Conservation (phyloP, 768 basidiomycete species). For the Tricholoma terreum region DNA sequence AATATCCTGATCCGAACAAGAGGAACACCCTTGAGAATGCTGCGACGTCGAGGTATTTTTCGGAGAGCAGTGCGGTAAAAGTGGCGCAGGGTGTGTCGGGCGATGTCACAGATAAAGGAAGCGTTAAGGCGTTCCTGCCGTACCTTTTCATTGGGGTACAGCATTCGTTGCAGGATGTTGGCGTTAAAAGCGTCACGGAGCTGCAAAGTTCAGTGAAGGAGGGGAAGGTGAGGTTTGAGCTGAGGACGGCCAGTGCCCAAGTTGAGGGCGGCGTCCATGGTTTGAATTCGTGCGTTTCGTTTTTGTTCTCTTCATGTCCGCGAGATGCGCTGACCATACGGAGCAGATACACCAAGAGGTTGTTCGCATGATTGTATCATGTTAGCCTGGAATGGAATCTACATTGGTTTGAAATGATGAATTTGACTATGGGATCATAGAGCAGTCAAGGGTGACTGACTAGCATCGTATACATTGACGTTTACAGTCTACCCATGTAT, state of each 20-base stretch:
- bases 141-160: constrained; percentile 81
- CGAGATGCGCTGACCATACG: not conserved
- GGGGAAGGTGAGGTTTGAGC: constrained; percentile 81
- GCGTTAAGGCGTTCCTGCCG: constrained; percentile 88
- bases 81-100: constrained; percentile 97
- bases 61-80: constrained; percentile 88
- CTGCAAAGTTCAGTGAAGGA: constrained; percentile 62
- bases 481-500: too few relatives aligned
- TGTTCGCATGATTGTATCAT: constrained; percentile 25
- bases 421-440: too few relatives aligned
- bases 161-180: constrained; percentile 94
- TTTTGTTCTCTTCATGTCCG: not conserved
- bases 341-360: constrained; percentile 37
- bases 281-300: constrained; percentile 77
- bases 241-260: constrained; percentile 93
- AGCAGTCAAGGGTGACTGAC: too few relatives aligned
- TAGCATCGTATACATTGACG: too few relatives aligned
- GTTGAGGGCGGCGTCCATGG: constrained; percentile 96
- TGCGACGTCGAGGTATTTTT: constrained; percentile 94
- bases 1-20: constrained; percentile 49
- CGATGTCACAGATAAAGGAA: constrained; percentile 97
- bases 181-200: constrained; percentile 63
- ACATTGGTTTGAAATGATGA: not conserved
- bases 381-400: not conserved
- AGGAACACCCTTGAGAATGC: constrained; percentile 74